phyloP scores from a whole-genome alignment of 2,329 filamentous ascomycete species.

The Colletotrichum siamense region DNA sequence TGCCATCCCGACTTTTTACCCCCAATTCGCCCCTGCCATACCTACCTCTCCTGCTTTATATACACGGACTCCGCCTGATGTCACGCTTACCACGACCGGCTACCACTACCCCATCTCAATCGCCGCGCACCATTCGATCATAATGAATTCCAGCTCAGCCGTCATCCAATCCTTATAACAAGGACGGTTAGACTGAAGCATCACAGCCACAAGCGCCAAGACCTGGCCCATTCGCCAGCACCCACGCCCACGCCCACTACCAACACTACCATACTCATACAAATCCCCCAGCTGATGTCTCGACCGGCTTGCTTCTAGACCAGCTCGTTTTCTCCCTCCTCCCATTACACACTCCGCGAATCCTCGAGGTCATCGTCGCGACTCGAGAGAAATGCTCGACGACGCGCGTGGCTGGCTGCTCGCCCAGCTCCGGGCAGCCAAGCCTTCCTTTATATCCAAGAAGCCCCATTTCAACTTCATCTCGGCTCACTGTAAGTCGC shows the following conservation, averaged over 20 bases:
- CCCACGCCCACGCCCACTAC: background rate
- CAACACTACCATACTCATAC: background rate
- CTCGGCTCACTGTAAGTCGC: conserved; percentile 72
- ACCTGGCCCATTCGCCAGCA: conserved; percentile 6
- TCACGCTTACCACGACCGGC: conserved; percentile 1
- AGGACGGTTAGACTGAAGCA: conserved; percentile 19
- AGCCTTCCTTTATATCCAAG: conserved; percentile 63
- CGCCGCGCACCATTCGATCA: conserved; percentile 12
- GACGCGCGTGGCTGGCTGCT: conserved; percentile 28
- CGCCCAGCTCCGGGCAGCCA: conserved; percentile 52
- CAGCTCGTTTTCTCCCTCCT: background rate
- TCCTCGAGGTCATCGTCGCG: background rate
- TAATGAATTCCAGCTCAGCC: conserved; percentile 18
- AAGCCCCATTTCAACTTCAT: conserved; percentile 82
- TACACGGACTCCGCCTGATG: background rate
- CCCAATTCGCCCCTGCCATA: background rate
- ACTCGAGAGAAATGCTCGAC: conserved; percentile 35
- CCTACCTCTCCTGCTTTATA: background rate
- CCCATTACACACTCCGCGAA: background rate
- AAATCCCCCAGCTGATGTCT: conserved; percentile 9
- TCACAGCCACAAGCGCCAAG: conserved; percentile 20
- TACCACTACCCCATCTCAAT: background rate
- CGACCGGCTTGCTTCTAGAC: background rate
- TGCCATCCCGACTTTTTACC: background rate
- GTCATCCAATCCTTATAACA: conserved; percentile 19